A percentile compares a stretch with the other conserved stretches of the same genome.
Conservation (phyloP, 2,329 filamentous ascomycete species). For the Xylaria sp. region DNA sequence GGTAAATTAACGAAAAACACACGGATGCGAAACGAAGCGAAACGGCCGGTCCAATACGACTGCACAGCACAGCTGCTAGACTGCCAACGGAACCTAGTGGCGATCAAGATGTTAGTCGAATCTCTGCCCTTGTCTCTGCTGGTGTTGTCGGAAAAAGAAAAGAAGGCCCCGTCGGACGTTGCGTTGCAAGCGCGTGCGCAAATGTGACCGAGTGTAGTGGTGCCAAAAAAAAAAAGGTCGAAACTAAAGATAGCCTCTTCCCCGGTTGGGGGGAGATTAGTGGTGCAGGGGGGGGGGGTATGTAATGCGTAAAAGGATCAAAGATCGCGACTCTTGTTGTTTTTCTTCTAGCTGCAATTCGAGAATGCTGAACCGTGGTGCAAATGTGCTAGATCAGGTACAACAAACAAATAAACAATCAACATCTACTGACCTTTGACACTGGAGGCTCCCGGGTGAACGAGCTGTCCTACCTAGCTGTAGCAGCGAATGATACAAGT, state of each 20-base stretch:
- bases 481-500: background rate
- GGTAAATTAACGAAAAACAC: too few relatives aligned
- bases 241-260: constrained; percentile 1
- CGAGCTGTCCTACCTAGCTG: background rate
- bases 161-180: background rate
- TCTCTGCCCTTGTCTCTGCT: too few relatives aligned
- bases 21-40: background rate
- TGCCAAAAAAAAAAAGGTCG: background rate
- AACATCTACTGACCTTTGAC: too few relatives aligned
- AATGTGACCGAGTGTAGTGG: constrained; percentile 19
- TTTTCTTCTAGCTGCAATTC: background rate
- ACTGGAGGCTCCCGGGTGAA: background rate
- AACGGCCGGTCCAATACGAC: background rate
- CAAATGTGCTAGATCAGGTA: background rate
- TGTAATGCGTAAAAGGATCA: too few relatives aligned
- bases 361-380: constrained; percentile 7
- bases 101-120: too few relatives aligned
- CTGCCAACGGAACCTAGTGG: too few relatives aligned
- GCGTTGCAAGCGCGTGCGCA: constrained; percentile 4
- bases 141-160: background rate
- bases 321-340: constrained; percentile 15
- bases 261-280: constrained; percentile 16
- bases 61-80: too few relatives aligned
- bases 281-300: constrained; percentile 3
- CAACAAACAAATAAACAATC: background rate